Evolutionary conservation across 2,329 filamentous ascomycete genomes (phyloP), one percentile per base, ranked within the genome.

Genomic region (Trichoderma koningii): DNA sequence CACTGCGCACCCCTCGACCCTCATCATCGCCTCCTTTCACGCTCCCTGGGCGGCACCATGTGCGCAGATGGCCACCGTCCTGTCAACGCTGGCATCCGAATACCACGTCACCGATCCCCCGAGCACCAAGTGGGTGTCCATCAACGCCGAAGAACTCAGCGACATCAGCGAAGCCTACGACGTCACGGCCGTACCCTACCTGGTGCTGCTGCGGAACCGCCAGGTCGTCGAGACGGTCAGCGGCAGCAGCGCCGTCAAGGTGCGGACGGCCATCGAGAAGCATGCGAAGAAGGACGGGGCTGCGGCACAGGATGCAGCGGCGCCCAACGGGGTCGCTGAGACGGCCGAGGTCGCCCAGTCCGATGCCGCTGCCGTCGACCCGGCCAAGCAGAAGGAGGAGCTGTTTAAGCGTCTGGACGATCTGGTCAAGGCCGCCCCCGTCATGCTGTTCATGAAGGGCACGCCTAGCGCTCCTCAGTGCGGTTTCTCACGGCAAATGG

Each of bases 401-500:
- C 81, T 99, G 62, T 88, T 92, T 77, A 88, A 90, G 76, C 85
- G 94, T 38, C 82, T 99, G 44, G 85, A 80, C 21, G 91, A 96
- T 71, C 84, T 99, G 42, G 94, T 98, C 70, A 96, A 94, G 81
- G 95, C 95, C 5, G 94, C 95, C 38, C 92, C 93, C 0, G 93
- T 99, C 38, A 99, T 99, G 95, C 83, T 99, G 30, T 99, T 99
- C 79, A 97, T 97, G 92, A 97, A 97, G 81, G 93, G 93, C n/a
- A 96, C 92, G 3, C 93, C 93, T 0, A 91, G 88, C 69, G 85
- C 87, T 38, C 93, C 93, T 1, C 91, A 96, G 77, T 97, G 93
- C 73, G 93, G 95, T 2, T 99, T 99, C 79, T 96, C 92, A 70
- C 83, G 94, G 70, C 93, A 97, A 80, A 81, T 97, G 51, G 95